These are phyloP conservation scores for Pisolithus tinctorius DNA, from an alignment of 768 basidiomycete genomes.

Conservation along the genomic window DNA sequence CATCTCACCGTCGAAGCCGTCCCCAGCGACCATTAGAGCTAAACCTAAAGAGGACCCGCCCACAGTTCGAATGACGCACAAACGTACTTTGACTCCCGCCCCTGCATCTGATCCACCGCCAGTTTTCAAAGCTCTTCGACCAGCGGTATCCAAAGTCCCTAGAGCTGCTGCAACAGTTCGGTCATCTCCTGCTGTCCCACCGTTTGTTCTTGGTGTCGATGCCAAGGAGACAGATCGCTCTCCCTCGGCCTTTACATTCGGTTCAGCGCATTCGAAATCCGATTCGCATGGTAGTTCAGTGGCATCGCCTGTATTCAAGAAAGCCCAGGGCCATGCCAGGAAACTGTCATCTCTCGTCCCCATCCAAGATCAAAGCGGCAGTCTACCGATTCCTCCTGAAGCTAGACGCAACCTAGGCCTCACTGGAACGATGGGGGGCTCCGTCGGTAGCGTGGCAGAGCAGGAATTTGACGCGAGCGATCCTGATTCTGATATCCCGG, in stretches of 20 bases:
- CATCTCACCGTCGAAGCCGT: slow-evolving; percentile 33
- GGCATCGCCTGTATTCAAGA: slow-evolving; percentile 31
- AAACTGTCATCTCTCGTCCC: slow-evolving; percentile 22
- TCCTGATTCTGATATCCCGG: slow-evolving; percentile 75
- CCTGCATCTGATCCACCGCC: slow-evolving; percentile 53
- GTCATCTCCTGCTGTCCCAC: slow-evolving; percentile 18
- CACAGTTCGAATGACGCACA: slow-evolving; percentile 32
- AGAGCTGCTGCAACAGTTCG: slow-evolving; percentile 14
- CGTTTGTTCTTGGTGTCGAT: slow-evolving; percentile 15
- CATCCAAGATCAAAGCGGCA: slow-evolving; percentile 15
- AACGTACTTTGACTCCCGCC: slow-evolving; percentile 49
- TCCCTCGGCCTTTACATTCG: slow-evolving; percentile 32
- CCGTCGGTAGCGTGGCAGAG: slow-evolving; percentile 40
- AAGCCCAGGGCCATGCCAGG: slow-evolving; percentile 16
- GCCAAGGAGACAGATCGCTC: slow-evolving; percentile 16
- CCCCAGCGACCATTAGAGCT: slow-evolving; percentile 13
- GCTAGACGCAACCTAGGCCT: slow-evolving; percentile 54
- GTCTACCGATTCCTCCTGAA: slow-evolving; percentile 40
- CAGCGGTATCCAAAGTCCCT: slow-evolving; percentile 32
- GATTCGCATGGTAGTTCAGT: slow-evolving; percentile 15
- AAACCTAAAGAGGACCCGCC: slow-evolving; percentile 23
- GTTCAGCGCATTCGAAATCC: slow-evolving; percentile 27
- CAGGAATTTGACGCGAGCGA: slow-evolving; percentile 48
- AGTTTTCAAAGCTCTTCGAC: slow-evolving; percentile 53
- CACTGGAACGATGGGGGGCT: slow-evolving; percentile 62